Base-by-base conservation (phyloP, 169 alveolate species). In the Plasmodium vinckei region DNA sequence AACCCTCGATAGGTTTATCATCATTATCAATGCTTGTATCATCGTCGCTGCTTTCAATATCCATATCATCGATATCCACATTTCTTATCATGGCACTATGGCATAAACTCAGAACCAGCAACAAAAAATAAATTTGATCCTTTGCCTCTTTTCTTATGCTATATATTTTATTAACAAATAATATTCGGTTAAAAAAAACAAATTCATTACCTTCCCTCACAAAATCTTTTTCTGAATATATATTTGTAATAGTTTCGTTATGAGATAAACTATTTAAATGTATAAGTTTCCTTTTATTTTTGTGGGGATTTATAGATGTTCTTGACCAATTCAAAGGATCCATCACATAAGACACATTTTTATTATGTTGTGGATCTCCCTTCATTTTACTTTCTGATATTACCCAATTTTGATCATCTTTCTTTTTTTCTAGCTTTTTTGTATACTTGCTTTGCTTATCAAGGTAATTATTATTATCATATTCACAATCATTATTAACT, bases 11-110 rank as follows among this genome's bases (percentile, higher is more conserved):
- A 61, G 67, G 67, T 1, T 51, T 9, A 21, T 71, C 67, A 54
- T 57, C 53, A 10, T 59, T 59, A 39, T 17, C 68, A 67, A 21
- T 47, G 1, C 54, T 7, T n/a, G 61, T 53, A 10, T 60, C 42
- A 17, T 63, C 65, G 1, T 21, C 68, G 15, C 67, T 79, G 19
- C 60, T 42, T 15, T 6, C 39, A 15, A 13, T 54, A 23, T 46
- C 92, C 92, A 73, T 61, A 25, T 73, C 92, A 25, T 87, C 87
- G 10, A 87, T 73, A 33, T 73, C 92, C 2, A 57, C 87, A 63
- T 73, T 73, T 23, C 92, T 17, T 19, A 72, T 87, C 88, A 72
- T 87, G 15, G 84, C 92, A 23, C 92, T 73, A 39, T 82, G 90
- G 13, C 90, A 82, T 46, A 82, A 72, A 17, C 90, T 82, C 46